Evolutionary conservation across 805 yeast species (phyloP), one percentile per base, ranked within the genome.

Genomic region (Tetrapisispora namnaoensis): DNA sequence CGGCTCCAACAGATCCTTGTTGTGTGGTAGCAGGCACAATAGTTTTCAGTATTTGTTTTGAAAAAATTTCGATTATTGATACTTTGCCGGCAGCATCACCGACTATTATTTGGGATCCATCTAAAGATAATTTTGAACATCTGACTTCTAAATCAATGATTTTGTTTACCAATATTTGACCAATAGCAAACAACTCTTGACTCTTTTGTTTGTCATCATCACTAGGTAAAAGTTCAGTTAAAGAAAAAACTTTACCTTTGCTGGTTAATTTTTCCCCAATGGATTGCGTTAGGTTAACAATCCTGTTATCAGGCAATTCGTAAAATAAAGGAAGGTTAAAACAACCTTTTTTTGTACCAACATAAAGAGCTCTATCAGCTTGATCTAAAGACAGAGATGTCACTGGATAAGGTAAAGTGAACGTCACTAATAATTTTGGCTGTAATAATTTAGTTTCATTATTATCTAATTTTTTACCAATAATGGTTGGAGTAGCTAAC

Each of bases 61-160:
- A 80, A 16, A 73, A 76, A 6, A 82, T 71, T 63, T 91, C 97
- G 56, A 82, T 75, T 1, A 82, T 72, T 38, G 76, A 75, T 2
- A 86, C 78, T 28, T 76, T 72, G 1, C 97, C 97, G n/a, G 56
- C 59, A 0, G 74, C 63, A 60, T 86, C 95, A 35, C 96, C 97
- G 6, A 88, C 77, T 2, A 84, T 69, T 6, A 90, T 58, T 36
- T 70, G 63, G 17, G 90, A 78, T 4, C 91, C 95, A 61, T 90
- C 97, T 59, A 84, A 68, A 6, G 89, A 79, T 2, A 86, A 65
- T 1, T 69, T 71, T 46, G 89, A 54, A 37, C 77, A 68, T 0
- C 86, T 77, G 2, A 85, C 77, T 2, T 59, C 51, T 6, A 63
- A 62, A 1, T 62, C 59, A 9, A 51, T 35, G 2, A 65, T 18